Conservation (phyloP, 331 rosid genomes). For the Cucumis variabilis region DNA sequence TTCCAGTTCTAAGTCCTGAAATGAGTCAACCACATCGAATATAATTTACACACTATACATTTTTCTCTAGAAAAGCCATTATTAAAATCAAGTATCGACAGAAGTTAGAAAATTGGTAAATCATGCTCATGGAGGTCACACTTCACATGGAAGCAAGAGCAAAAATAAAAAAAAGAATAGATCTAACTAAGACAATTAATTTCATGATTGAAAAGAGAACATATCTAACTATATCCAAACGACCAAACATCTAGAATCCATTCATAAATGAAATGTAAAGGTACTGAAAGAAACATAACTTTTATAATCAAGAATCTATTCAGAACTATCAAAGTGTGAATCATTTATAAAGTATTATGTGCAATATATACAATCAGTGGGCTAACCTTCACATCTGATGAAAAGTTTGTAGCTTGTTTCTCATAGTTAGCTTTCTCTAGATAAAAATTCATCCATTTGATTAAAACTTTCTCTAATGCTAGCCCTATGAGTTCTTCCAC, state of each 20-base stretch:
- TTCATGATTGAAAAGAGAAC: neutral
- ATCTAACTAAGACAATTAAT: neutral
- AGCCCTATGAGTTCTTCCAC: constrained; percentile 97
- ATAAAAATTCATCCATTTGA: constrained; percentile 99
- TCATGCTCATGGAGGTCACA: neutral
- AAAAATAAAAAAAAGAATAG: neutral
- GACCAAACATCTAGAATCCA: neutral
- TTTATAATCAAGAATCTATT: neutral
- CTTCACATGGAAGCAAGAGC: neutral
- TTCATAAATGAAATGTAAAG: neutral
- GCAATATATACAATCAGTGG: constrained; percentile 3
- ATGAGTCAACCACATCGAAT: neutral
- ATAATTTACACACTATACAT: neutral
- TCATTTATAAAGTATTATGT: neutral
- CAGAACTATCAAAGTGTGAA: neutral
- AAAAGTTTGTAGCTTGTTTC: constrained; percentile 95
- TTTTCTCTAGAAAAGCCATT: neutral
- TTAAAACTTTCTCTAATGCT: constrained; percentile 88
- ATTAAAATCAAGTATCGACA: neutral
- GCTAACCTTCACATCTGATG: constrained; percentile 89
- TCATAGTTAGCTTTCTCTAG: constrained; percentile 91
- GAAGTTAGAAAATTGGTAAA: neutral
- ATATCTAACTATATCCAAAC: neutral
- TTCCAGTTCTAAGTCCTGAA: constrained; percentile 5
- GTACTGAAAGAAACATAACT: neutral